Conservation (phyloP, 345 rosid species). For the Balakata baccata region DNA sequence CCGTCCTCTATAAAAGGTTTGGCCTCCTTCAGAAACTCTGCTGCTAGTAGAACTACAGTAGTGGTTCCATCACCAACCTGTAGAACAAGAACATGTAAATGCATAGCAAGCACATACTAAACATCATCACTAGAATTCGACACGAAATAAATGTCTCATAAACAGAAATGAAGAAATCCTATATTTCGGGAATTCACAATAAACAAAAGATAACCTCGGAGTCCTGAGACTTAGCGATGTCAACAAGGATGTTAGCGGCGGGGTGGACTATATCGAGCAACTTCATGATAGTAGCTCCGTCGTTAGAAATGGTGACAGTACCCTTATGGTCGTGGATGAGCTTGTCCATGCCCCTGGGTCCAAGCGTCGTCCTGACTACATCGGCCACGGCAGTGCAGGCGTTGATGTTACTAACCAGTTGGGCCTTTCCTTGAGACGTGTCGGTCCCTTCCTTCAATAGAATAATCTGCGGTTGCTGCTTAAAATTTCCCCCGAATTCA, state of each 20-base stretch:
- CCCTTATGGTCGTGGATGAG: conserved; percentile 97
- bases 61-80: conserved; percentile 99
- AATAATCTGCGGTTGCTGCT: conserved; percentile 99
- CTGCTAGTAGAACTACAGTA: conserved; percentile 88
- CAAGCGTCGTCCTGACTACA: conserved; percentile 84
- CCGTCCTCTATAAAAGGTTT: conserved; percentile 97
- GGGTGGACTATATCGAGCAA: conserved; percentile 93
- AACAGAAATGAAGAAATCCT: no score
- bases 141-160: background rate
- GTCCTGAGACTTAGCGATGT: conserved; percentile 98
- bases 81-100: conserved; percentile 12
- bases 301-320: conserved; percentile 87
- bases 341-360: conserved; percentile 98
- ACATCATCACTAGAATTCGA: background rate
- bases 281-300: conserved; percentile 99
- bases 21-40: conserved; percentile 94
- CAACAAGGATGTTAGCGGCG: conserved; percentile 97
- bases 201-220: no score
- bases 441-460: conserved; percentile 97
- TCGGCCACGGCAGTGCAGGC: conserved; percentile 94
- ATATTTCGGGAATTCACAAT: no score
- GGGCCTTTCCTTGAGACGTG: conserved; percentile 94
- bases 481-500: conserved; percentile 8
- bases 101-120: background rate
- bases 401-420: conserved; percentile 92